Percentiles rank a stretch among this genome's conserved stretches.
Evolutionary conservation across 352 stramenopile genomes (phyloP).

Genomic region (Phytophthora gonapodyides): DNA sequence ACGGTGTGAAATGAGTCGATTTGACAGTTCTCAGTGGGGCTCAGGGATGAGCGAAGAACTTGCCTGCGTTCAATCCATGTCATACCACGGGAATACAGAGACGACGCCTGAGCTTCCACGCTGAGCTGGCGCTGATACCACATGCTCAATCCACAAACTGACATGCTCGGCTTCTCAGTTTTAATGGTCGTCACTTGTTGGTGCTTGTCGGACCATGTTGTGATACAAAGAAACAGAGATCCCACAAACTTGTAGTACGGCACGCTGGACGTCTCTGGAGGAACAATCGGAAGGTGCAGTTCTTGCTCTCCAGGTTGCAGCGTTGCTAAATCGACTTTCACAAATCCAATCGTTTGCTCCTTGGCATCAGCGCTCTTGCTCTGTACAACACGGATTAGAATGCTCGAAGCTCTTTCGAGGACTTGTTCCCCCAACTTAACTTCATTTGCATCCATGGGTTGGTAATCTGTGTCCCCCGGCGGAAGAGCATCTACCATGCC

Average conservation of each 20-base stretch:
- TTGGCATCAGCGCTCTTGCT: constrained; percentile 13
- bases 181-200: neutral
- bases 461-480: constrained; percentile 12
- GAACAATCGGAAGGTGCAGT: constrained; percentile 47
- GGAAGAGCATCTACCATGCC: constrained; percentile 16
- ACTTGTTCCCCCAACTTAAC: constrained; percentile 23
- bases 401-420: constrained; percentile 40
- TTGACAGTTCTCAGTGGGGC: constrained; percentile 62
- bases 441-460: constrained; percentile 5
- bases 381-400: constrained; percentile 59
- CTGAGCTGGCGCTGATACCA: constrained; percentile 42
- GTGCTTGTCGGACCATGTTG: constrained; percentile 1
- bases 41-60: constrained; percentile 53
- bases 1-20: constrained; percentile 63
- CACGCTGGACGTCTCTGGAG: constrained; percentile 24
- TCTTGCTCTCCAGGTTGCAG: constrained; percentile 45
- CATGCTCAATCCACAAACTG: constrained; percentile 27
- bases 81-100: constrained; percentile 17
- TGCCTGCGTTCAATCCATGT: constrained; percentile 55
- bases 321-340: constrained; percentile 53
- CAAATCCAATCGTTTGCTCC: constrained; percentile 39
- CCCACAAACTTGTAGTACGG: constrained; percentile 67
- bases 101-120: constrained; percentile 10
- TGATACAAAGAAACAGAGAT: constrained; percentile 43
- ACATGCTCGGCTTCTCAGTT: neutral